Percentiles rank a stretch among this genome's conserved stretches.
phyloP scores from a whole-genome alignment of 192 early-diverging fungal species.

The Allomyces javanicus region DNA sequence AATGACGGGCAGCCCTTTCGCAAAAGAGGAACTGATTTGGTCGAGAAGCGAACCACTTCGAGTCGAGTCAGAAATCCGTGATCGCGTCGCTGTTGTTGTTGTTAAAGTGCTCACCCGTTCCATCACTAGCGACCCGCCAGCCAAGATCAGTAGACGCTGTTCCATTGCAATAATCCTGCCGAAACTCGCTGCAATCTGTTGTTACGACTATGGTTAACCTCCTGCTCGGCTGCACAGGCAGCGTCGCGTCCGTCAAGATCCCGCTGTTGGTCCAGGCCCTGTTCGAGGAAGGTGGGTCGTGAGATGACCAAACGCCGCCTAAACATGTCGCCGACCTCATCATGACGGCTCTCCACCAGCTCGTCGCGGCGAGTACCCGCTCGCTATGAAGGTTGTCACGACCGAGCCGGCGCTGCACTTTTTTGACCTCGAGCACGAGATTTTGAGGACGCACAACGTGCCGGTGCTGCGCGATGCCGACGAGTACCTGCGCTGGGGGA shows the following conservation, averaged over 20 bases:
- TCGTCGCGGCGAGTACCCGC: background rate
- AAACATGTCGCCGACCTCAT: background rate
- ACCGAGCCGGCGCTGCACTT: slow-evolving; percentile 75
- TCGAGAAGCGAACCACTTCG: too few relatives aligned
- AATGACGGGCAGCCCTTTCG: too few relatives aligned
- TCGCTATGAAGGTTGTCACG: slow-evolving; percentile 52
- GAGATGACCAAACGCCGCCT: background rate
- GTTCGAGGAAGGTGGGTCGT: slow-evolving; percentile 12
- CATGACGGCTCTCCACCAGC: background rate
- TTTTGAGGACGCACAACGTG: slow-evolving; percentile 15
- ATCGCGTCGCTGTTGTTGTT: too few relatives aligned
- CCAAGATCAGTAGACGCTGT: background rate
- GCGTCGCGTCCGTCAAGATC: slow-evolving; percentile 78
- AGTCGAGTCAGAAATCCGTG: too few relatives aligned
- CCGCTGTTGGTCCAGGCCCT: slow-evolving; percentile 42
- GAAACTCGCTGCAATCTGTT: too few relatives aligned
- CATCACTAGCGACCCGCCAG: too few relatives aligned
- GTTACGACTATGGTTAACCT: slow-evolving; percentile 14
- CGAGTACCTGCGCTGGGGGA: slow-evolving; percentile 65
- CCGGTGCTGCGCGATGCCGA: slow-evolving; percentile 58
- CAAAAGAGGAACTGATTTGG: too few relatives aligned
- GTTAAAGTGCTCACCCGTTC: too few relatives aligned
- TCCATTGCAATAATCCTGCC: background rate
- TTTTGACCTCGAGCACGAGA: slow-evolving; percentile 36
- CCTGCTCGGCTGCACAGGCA: slow-evolving; percentile 68